A percentile compares a stretch with the other conserved stretches of the same genome.
These are phyloP conservation scores for Xylariaceae sp. DNA, from an alignment of 2,329 filamentous ascomycete species.

Conservation along the genomic window DNA sequence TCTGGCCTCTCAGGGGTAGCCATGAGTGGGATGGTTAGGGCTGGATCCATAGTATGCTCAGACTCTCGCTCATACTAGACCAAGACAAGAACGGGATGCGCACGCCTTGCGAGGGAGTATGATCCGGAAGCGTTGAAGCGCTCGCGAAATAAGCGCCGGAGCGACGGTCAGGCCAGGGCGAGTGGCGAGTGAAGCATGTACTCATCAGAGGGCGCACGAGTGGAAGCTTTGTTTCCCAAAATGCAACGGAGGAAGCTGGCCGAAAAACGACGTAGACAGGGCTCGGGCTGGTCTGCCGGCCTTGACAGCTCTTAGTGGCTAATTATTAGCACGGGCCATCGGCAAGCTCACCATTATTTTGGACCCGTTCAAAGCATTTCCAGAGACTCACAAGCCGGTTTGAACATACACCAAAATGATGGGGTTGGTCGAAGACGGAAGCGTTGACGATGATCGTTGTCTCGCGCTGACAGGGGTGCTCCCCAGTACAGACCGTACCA, in stretches of 20 bases:
- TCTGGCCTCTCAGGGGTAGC: constrained; percentile 7
- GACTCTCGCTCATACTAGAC: constrained; percentile 7
- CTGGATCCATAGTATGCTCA: neutral
- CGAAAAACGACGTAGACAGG: constrained; percentile 19
- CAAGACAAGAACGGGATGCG: constrained; percentile 9
- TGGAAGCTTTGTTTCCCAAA: constrained; percentile 15
- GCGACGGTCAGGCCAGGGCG: constrained; percentile 1
- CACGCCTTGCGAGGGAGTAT: constrained; percentile 1
- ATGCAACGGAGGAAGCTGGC: constrained; percentile 23
- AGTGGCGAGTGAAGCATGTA: neutral
- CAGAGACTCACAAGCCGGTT: neutral
- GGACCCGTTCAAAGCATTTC: neutral
- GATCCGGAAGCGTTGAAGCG: neutral
- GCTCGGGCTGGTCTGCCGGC: constrained; percentile 1
- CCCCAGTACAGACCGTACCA: constrained; percentile 13
- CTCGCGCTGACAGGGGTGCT: constrained; percentile 24
- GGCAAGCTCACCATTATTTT: neutral
- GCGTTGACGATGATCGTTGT: constrained; percentile 6
- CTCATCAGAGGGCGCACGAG: constrained; percentile 20
- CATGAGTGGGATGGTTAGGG: constrained; percentile 5
- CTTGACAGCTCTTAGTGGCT: constrained; percentile 1
- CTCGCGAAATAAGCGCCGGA: constrained; percentile 1
- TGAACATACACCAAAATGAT: neutral
- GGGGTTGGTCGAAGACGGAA: constrained; percentile 5
- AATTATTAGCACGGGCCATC: constrained; percentile 1